Percentiles rank a stretch among this genome's conserved stretches.
phyloP scores from a whole-genome alignment of 179 eudicot genomes.

The Monotropa hypopitys region DNA sequence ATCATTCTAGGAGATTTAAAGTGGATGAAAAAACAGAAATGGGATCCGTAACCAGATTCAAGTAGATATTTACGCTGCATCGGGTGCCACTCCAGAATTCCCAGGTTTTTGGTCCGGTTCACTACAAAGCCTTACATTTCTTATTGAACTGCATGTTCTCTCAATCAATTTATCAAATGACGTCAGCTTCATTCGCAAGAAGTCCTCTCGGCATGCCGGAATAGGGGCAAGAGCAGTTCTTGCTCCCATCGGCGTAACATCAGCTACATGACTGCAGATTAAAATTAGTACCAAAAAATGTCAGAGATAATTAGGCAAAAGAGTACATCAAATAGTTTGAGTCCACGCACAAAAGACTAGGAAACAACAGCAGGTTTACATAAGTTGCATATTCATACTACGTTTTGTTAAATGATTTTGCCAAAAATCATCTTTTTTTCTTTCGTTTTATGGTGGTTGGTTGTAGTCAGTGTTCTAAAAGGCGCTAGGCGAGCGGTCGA shows the following conservation, averaged over 20 bases:
- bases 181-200: slow-evolving; percentile 66
- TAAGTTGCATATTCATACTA: background rate
- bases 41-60: background rate
- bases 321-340: background rate
- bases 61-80: slow-evolving; percentile 68
- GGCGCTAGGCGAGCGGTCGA: no score
- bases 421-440: no score
- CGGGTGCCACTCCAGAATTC: slow-evolving; percentile 82
- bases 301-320: background rate
- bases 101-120: slow-evolving; percentile 69
- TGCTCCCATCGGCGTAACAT: slow-evolving; percentile 27
- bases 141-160: slow-evolving; percentile 69
- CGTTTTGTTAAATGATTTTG: no score
- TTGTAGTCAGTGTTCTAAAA: no score
- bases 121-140: slow-evolving; percentile 65
- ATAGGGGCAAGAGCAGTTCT: slow-evolving; percentile 53
- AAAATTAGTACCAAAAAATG: slow-evolving; percentile 6
- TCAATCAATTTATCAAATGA: slow-evolving; percentile 83
- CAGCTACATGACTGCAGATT: slow-evolving; percentile 30
- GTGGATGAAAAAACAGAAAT: background rate
- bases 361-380: background rate
- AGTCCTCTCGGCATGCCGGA: slow-evolving; percentile 88
- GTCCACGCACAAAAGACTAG: background rate
- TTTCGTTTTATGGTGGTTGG: no score
- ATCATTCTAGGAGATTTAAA: background rate